Percentiles rank a stretch among this genome's conserved stretches.
These are phyloP conservation scores for Leccinellum luteum DNA, from an alignment of 768 basidiomycete species.

Conservation along the genomic window DNA sequence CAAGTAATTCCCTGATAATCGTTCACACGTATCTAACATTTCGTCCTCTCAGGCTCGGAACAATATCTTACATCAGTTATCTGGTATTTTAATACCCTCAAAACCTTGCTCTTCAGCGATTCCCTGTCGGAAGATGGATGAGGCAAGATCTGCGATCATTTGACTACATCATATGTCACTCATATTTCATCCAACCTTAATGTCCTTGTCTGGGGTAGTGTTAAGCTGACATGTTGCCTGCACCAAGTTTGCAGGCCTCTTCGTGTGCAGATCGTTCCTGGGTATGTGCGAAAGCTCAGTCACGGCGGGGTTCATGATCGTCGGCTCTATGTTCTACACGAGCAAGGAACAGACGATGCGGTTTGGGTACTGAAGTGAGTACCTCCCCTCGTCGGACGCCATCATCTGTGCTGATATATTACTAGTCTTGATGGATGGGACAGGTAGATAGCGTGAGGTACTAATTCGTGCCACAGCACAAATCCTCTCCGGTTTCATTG, in stretches of 20 bases:
- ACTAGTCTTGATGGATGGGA: slow-evolving; percentile 72
- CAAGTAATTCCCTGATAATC: not conserved
- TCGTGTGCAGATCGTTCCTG: slow-evolving; percentile 60
- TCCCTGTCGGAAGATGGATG: slow-evolving; percentile 81
- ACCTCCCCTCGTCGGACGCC: not conserved
- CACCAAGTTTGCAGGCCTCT: slow-evolving; percentile 62
- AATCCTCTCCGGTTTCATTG: slow-evolving; percentile 67
- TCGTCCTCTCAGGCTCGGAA: slow-evolving; percentile 55
- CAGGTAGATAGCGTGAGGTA: slow-evolving; percentile 38
- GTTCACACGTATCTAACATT: not conserved
- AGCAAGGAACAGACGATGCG: slow-evolving; percentile 64
- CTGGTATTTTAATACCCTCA: slow-evolving; percentile 73
- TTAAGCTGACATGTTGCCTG: slow-evolving; percentile 66
- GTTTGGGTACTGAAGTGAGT: slow-evolving; percentile 77
- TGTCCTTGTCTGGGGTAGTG: slow-evolving; percentile 62
- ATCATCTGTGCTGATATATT: not conserved
- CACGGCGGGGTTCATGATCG: slow-evolving; percentile 76
- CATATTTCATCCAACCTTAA: slow-evolving; percentile 45
- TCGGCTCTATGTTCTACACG: slow-evolving; percentile 78
- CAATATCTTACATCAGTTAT: slow-evolving; percentile 72
- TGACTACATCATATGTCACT: not conserved
- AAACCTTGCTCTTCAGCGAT: slow-evolving; percentile 66
- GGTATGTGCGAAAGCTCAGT: slow-evolving; percentile 72
- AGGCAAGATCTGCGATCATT: slow-evolving; percentile 40
- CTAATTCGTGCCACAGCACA: slow-evolving; percentile 44